A percentile compares a stretch with the other conserved stretches of the same genome.
Conservation (phyloP, 805 yeast species). For the Cyberlindnera xishuangbannaensis region DNA sequence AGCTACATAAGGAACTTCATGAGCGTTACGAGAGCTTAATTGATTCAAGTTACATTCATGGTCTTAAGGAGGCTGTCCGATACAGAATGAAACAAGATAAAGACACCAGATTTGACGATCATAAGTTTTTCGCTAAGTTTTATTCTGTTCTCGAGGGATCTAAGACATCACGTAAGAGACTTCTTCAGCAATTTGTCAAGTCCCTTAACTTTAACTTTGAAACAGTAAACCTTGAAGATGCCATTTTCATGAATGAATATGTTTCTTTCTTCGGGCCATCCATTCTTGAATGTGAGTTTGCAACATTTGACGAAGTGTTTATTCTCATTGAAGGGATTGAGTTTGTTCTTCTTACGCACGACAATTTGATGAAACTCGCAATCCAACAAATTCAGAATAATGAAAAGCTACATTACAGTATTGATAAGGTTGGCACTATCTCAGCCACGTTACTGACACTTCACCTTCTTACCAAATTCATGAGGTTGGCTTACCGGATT, state of each 20-base stretch:
- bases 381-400: not conserved
- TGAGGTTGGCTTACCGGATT: conserved; percentile 2
- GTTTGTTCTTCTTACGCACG: conserved; percentile 7
- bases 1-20: conserved; percentile 48
- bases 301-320: conserved; percentile 47
- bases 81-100: conserved; percentile 31
- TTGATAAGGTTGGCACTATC: conserved; percentile 1
- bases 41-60: conserved; percentile 59
- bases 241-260: conserved; percentile 19
- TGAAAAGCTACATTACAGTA: not conserved
- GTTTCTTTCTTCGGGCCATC: conserved; percentile 31
- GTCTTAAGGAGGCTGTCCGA: conserved; percentile 47
- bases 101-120: conserved; percentile 4
- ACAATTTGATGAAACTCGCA: conserved; percentile 3
- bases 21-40: conserved; percentile 68
- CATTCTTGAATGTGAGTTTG: conserved; percentile 36
- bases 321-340: conserved; percentile 40
- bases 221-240: conserved; percentile 18
- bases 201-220: conserved; percentile 27
- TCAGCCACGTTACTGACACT: conserved; percentile 1
- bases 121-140: conserved; percentile 32
- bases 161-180: conserved; percentile 35
- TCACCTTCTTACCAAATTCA: conserved; percentile 2
- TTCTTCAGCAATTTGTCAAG: conserved; percentile 31
- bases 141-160: conserved; percentile 39